Evolutionary conservation across 805 yeast species (phyloP).

Genomic region (Kregervanrija pseudodelftensis): DNA sequence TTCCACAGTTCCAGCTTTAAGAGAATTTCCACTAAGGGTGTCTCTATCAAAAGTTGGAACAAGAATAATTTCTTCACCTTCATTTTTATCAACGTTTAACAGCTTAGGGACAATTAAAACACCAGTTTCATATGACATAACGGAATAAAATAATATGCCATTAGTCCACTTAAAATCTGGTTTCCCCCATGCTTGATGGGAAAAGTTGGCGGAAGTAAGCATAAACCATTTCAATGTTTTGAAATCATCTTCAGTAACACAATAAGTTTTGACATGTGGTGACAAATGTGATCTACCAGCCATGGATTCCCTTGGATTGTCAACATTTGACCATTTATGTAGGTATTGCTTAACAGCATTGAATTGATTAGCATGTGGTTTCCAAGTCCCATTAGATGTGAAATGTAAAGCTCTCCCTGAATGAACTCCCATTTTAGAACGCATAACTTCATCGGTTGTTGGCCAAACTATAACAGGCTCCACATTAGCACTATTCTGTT

Average conservation of each 20-base stretch:
- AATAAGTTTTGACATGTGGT: constrained; percentile 62
- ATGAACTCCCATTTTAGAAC: constrained; percentile 12
- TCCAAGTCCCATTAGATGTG: constrained; percentile 12
- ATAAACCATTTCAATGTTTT: constrained; percentile 57
- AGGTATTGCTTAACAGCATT: constrained; percentile 35
- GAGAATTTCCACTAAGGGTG: constrained; percentile 4
- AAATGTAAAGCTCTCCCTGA: constrained; percentile 27
- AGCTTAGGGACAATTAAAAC: constrained; percentile 35
- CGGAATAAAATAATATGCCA: constrained; percentile 22
- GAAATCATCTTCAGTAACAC: constrained; percentile 46
- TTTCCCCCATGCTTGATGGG: constrained; percentile 78
- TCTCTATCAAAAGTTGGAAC: constrained; percentile 40
- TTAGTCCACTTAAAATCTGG: constrained; percentile 14
- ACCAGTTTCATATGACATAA: constrained; percentile 48
- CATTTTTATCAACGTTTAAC: constrained; percentile 10
- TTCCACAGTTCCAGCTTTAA: constrained; percentile 1
- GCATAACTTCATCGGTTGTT: constrained; percentile 21
- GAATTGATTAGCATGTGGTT: constrained; percentile 30
- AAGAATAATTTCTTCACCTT: constrained; percentile 16
- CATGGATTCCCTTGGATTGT: constrained; percentile 12
- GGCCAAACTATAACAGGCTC: constrained; percentile 30
- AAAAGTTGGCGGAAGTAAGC: constrained; percentile 68
- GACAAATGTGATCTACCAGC: constrained; percentile 23
- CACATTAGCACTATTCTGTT: constrained; percentile 6
- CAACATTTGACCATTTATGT: constrained; percentile 35